These are phyloP conservation scores for Cinnamomum micranthum DNA, from an alignment of 164 flowering plant genomes.

Conservation along the genomic window DNA sequence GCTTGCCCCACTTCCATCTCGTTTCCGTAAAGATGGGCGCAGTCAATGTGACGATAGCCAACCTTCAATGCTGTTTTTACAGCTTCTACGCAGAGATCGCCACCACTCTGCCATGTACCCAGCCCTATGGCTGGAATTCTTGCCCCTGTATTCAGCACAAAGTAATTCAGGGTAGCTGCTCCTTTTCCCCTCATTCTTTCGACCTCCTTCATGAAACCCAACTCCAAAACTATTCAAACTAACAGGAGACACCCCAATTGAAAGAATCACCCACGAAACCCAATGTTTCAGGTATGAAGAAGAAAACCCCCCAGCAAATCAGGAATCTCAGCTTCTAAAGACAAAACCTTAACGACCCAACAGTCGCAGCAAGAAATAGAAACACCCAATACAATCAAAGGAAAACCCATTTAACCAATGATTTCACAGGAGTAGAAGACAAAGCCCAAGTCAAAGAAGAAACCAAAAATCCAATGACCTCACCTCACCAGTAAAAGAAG, in stretches of 20 bases:
- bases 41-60: constrained; percentile 67
- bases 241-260: not conserved
- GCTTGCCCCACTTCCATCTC: constrained; percentile 68
- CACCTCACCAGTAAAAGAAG: not conserved
- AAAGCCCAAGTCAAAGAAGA: not conserved
- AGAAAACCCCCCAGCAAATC: not conserved
- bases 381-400: constrained; percentile 5
- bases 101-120: constrained; percentile 79
- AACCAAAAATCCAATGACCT: constrained; percentile 3
- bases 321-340: not conserved
- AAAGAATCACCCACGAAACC: constrained; percentile 7
- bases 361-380: not conserved
- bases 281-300: not conserved
- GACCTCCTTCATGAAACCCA: constrained; percentile 3
- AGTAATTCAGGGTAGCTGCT: constrained; percentile 30
- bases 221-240: not conserved
- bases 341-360: not conserved
- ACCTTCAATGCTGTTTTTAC: constrained; percentile 50
- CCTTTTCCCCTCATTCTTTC: constrained; percentile 27
- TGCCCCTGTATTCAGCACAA: constrained; percentile 52
- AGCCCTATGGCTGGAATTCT: constrained; percentile 65
- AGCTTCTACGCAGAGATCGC: constrained; percentile 60
- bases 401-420: not conserved
- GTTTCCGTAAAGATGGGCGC: constrained; percentile 72
- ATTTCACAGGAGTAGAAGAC: not conserved